Percentiles rank a stretch among this genome's conserved stretches.
phyloP scores from a whole-genome alignment of 169 alveolate genomes.

The Prorocentrum cordatum region DNA sequence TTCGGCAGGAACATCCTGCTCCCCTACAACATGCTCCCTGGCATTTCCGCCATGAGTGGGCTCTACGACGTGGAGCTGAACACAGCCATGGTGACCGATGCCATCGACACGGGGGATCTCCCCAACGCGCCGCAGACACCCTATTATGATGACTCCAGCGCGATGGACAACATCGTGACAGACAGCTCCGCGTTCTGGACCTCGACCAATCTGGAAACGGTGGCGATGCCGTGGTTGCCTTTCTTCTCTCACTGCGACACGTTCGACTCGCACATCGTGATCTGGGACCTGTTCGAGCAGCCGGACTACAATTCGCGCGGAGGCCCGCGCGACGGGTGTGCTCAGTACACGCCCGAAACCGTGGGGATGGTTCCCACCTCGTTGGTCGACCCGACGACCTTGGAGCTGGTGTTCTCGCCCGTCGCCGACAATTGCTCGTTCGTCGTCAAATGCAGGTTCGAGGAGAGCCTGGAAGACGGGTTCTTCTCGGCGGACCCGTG shows the following conservation, averaged over 20 bases:
- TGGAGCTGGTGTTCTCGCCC: not conserved
- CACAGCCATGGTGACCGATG: too few species aligned
- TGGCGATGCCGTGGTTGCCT: slow-evolving; percentile 57
- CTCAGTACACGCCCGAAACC: not conserved
- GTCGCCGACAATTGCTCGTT: slow-evolving; percentile 25
- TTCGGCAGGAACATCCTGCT: too few species aligned
- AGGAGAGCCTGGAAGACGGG: too few species aligned
- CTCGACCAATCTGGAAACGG: not conserved
- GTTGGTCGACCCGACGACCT: not conserved
- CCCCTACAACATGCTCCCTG: slow-evolving; percentile 69
- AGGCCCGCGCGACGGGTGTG: not conserved
- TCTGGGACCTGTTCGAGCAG: slow-evolving; percentile 53
- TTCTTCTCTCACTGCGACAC: slow-evolving; percentile 57
- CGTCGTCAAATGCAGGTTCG: slow-evolving; percentile 34
- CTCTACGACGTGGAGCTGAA: too few species aligned
- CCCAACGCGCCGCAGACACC: too few species aligned
- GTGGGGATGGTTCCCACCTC: not conserved
- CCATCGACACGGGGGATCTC: too few species aligned
- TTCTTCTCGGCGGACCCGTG: too few species aligned
- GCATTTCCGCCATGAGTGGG: not conserved
- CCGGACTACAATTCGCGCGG: slow-evolving; percentile 22
- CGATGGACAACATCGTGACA: not conserved
- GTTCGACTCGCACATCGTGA: slow-evolving; percentile 43
- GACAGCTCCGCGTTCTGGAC: not conserved
- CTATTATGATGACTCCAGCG: too few species aligned